Evolutionary conservation across 805 yeast species (phyloP).

Genomic region (Yarrowia bubula): DNA sequence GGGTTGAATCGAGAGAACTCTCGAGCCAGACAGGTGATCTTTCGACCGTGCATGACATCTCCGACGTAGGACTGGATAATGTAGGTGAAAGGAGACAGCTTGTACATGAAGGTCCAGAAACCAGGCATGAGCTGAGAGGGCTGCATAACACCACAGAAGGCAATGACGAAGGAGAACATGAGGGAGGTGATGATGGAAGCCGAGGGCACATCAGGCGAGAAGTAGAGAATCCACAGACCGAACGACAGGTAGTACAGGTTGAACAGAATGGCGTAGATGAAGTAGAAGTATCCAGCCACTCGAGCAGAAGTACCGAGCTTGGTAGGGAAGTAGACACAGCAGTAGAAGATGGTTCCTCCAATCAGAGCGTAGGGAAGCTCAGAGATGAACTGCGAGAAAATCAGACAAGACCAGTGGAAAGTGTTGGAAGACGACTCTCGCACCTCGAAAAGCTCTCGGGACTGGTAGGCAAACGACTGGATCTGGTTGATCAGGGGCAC

Average conservation of each 20-base stretch:
- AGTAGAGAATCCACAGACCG: slow-evolving; percentile 54
- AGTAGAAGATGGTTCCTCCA: slow-evolving; percentile 52
- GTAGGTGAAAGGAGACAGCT: slow-evolving; percentile 68
- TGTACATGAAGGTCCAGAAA: slow-evolving; percentile 84
- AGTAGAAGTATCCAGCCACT: slow-evolving; percentile 51
- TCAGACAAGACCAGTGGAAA: slow-evolving; percentile 65
- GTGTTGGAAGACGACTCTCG: slow-evolving; percentile 71
- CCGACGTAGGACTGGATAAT: slow-evolving; percentile 57
- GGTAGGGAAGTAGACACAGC: slow-evolving; percentile 53
- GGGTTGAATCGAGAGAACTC: slow-evolving; percentile 56
- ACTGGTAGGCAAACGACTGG: slow-evolving; percentile 55
- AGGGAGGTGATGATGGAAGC: slow-evolving; percentile 61
- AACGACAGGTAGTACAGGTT: slow-evolving; percentile 52
- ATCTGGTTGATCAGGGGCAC: slow-evolving; percentile 63
- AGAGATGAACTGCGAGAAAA: slow-evolving; percentile 51
- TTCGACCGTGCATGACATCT: slow-evolving; percentile 49
- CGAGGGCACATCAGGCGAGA: slow-evolving; percentile 64
- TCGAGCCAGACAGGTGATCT: slow-evolving; percentile 48
- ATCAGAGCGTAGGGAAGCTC: slow-evolving; percentile 61
- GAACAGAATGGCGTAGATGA: slow-evolving; percentile 51
- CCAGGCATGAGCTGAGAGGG: slow-evolving; percentile 61
- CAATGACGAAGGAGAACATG: slow-evolving; percentile 54
- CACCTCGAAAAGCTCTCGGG: slow-evolving; percentile 65
- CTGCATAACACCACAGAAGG: slow-evolving; percentile 71
- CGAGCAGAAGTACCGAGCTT: slow-evolving; percentile 46